Evolutionary conservation across 352 stramenopile genomes (phyloP).

Genomic region (Globisporangium sylvaticum): DNA sequence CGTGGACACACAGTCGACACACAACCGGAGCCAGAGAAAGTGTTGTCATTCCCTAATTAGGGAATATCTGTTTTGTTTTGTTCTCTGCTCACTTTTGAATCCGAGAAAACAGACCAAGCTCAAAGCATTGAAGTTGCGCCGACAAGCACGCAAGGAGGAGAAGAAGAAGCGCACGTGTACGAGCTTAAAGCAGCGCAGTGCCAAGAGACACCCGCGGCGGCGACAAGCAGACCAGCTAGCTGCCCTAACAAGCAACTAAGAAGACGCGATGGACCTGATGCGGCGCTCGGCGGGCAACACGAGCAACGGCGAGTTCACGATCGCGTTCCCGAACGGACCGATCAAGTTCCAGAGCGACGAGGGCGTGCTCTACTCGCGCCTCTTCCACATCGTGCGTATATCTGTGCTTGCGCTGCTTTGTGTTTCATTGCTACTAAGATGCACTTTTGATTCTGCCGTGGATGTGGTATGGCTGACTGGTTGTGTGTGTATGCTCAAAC

Average conservation of each 20-base stretch:
- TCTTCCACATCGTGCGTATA: constrained; percentile 78
- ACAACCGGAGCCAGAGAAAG: too few relatives aligned
- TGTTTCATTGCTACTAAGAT: neutral
- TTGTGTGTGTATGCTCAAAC: neutral
- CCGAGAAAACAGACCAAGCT: neutral
- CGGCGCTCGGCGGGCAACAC: constrained; percentile 18
- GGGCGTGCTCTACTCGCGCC: constrained; percentile 69
- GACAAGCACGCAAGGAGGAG: neutral
- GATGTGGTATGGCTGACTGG: neutral
- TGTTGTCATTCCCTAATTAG: too few relatives aligned
- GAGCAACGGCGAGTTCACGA: constrained; percentile 61
- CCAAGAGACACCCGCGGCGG: neutral
- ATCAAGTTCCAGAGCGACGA: constrained; percentile 85
- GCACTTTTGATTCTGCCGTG: neutral
- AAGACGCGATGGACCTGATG: constrained; percentile 17
- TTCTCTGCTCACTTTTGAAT: too few relatives aligned
- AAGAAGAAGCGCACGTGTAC: neutral
- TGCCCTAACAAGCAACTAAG: too few relatives aligned
- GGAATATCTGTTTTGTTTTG: too few relatives aligned
- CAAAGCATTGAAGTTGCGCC: constrained; percentile 10
- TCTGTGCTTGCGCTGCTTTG: neutral
- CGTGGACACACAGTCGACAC: neutral
- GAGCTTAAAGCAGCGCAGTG: neutral
- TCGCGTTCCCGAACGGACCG: constrained; percentile 77
- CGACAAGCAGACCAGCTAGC: neutral